Conservation (phyloP, 306 rosid species). For the Dryas drummondii region DNA sequence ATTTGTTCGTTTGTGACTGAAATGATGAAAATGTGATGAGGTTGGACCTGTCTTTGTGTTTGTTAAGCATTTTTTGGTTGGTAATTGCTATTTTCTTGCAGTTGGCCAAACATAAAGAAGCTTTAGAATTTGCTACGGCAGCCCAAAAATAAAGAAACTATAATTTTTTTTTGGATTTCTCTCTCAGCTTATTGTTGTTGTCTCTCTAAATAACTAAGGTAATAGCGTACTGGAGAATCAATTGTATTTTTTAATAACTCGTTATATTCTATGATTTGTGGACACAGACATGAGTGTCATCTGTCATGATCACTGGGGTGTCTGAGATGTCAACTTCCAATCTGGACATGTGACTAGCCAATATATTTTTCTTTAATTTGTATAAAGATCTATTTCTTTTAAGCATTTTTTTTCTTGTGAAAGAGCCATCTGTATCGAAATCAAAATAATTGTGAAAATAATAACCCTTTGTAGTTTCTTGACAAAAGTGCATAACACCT, state of each 20-base stretch:
- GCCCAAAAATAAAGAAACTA: conserved; percentile 61
- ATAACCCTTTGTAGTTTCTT: not conserved
- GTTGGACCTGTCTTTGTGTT: conserved; percentile 16
- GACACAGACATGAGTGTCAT: not conserved
- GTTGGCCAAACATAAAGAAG: conserved; percentile 83
- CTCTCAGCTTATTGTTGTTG: not conserved
- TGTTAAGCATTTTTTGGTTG: conserved; percentile 6
- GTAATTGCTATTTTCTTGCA: conserved; percentile 44
- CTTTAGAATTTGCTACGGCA: conserved; percentile 72
- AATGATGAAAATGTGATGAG: conserved; percentile 12
- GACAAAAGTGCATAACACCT: not conserved
- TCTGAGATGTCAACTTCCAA: not conserved
- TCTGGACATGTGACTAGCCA: not conserved
- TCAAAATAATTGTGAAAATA: not conserved
- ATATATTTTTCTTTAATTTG: not conserved
- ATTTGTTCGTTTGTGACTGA: not conserved
- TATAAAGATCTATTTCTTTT: not conserved
- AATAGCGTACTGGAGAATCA: not conserved
- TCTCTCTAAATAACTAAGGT: not conserved
- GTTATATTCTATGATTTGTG: not conserved
- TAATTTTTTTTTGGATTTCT: not conserved
- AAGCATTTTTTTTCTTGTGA: not conserved
- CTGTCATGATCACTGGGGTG: not conserved
- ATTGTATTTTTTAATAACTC: not conserved
- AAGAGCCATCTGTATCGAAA: not conserved